Base-by-base conservation (phyloP, 176 grass and related monocot species). In the Stipa capillata region DNA sequence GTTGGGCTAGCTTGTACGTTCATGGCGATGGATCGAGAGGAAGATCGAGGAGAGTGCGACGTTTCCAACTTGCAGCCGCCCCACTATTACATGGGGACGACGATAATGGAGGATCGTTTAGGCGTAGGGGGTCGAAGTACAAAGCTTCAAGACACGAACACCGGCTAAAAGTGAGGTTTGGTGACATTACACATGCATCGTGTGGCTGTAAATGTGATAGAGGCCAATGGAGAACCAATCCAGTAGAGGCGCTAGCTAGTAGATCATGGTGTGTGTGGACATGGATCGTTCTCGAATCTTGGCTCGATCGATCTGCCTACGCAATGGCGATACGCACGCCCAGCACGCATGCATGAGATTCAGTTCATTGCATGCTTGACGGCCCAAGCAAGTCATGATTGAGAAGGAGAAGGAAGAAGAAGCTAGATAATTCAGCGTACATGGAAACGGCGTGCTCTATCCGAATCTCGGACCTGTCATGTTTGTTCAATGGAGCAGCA, bases 61-160 rank as follows among this genome's bases (percentile, higher is more conserved):
- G 54, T 14, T 40, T 8, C 32, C 74, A 79, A 79, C 4, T 84
- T 79, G 74, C 74, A 11, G 81, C 86, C 86, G 81, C 50, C 86
- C 75, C 75, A 84, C 58, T 31, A 13, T 20, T 21, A 2, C 15
- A 25, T 9, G 15, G 25, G 45, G 67, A 9, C 76, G 52, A 41
- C 9, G 65, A 7, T 13, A 29, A 70, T 80, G 70, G 70, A 6
- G 8, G 49, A 5, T 1, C 6, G 6, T 1, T 48, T 36, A 76
- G 23, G 75, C 74, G 80, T 67, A 60, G 48, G 20, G 42, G 17
- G n/a, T 35, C 33, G 61, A 67, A 84, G 43, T 51, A 80, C 75
- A 5, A 80, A 84, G 81, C 87, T 84, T 84, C 60, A 89, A 84
- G 86, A 8, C 59, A 84, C 51, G 16, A 68, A 1, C 59, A 67